Evolutionary conservation across 148 eudicot species (phyloP), one percentile per base, ranked within the genome.

Genomic region (Mesembryanthemum crystallinum): DNA sequence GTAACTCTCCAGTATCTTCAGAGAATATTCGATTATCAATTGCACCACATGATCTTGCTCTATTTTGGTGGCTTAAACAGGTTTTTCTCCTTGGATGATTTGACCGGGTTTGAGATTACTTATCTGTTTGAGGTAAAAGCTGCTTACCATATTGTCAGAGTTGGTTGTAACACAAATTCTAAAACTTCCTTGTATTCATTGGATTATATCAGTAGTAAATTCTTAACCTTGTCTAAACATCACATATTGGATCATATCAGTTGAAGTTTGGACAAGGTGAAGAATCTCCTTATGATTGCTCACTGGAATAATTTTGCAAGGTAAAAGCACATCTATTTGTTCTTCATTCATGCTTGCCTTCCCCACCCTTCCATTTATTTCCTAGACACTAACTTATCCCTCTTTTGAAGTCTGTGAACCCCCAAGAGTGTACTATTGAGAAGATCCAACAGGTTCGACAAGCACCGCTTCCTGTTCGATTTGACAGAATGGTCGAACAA

Each of bases 61-160:
- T 10, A 20, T 32, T 35, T 57, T 52, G 60, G 60, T 25, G 25
- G 24, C 51, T 62, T 35, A 59, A 32, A 69, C 81, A 93, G 98
- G 82, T 93, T 93, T 76, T 93, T 93, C 89, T 89, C 91, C 84
- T 81, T 93, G 78, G 98, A 93, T 82, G 98, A 93, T 84, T 59
- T 93, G 83, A 93, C 98, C 57, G 98, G 98, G 54, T 91, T 91
- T 71, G 96, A 93, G 81, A 88, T 91, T 71, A 93, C 92, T 18
- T 85, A 85, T 58, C 85, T 91, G 30, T 82, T 93, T 83, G 96
- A 93, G 93, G 96, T 91, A 83, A 77, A 33, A 21, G 25, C 24
- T 18, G 3, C 21, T 77, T 27, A 37, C n/a, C 13, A n/a, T 43
- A 54, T 66, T 25, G 33, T 25, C 10, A 5, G 24, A 47, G 1